Conservation (phyloP, 192 early-diverging fungal species). For the Haplosporangium gracile region DNA sequence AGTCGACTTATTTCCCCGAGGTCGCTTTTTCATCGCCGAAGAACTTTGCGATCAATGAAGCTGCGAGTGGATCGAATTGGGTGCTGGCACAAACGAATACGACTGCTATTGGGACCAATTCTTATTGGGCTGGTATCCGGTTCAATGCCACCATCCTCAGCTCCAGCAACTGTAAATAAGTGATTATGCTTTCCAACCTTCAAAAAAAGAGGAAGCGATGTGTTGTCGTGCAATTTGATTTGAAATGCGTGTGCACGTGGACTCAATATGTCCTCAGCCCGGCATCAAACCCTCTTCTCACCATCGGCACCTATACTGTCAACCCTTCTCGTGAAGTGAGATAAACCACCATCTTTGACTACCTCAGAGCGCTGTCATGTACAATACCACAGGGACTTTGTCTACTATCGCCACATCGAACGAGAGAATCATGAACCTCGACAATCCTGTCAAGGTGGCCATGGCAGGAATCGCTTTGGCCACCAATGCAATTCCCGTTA, state of each 20-base stretch:
- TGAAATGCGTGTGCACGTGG: not conserved
- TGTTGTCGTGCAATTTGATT: not conserved
- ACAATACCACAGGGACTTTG: conserved; percentile 9
- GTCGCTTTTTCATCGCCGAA: not conserved
- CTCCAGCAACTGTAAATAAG: not conserved
- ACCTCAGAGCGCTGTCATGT: conserved; percentile 9
- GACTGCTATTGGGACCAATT: not conserved
- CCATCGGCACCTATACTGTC: conserved; percentile 26
- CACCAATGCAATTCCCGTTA: conserved; percentile 33
- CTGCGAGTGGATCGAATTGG: not conserved
- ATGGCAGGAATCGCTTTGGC: conserved; percentile 23
- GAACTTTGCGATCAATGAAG: not conserved
- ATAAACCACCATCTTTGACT: conserved; percentile 36
- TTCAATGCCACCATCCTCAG: not conserved
- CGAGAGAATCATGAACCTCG: conserved; percentile 14
- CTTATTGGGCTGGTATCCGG: not conserved
- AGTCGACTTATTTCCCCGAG: not conserved
- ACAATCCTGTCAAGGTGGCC: conserved; percentile 10
- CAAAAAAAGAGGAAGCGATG: not conserved
- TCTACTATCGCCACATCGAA: not conserved
- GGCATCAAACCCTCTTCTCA: conserved; percentile 13
- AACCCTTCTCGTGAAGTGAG: conserved; percentile 15
- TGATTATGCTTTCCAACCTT: not conserved
- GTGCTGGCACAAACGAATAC: not conserved
- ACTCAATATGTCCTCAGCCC: conserved; percentile 9